Evolutionary conservation across 306 rosid genomes (phyloP), one percentile per base, ranked within the genome.

Genomic region (Cucurbita moschata): DNA sequence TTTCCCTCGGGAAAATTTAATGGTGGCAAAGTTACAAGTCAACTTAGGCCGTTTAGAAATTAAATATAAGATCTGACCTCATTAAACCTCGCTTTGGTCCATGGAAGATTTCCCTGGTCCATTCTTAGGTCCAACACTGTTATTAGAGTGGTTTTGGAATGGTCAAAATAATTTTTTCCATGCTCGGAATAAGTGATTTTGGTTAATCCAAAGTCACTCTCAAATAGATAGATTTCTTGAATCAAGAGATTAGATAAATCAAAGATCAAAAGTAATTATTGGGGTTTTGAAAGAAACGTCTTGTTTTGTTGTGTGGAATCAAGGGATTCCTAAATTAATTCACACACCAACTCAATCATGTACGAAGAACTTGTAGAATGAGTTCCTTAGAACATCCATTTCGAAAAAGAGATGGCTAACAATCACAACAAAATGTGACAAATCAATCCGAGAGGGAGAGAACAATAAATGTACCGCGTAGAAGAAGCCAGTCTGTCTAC

Each of bases 401-500:
- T 5, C 70, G 15, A 63, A 39, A 26, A 16, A n/a, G 23, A 37
- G 11, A 26, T 14, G 6, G 68, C 47, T 61, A 61, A 3, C 47
- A 61, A 8, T 13, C 26, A 58, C 14, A 58, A 14, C 23, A 61
- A 37, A 62, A 30, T 30, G 35, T 62, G 47, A 13, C 0, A 49
- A 50, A 4, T 38, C 11, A 62, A 55, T 37, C 21, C 8, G 16
- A 12, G 76, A 9, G 10, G 63, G 26, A 47, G n/a, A 52, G 10
- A 47, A 14, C 49, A 26, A 58, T 54, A 71, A 0, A 77, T 61
- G 44, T 88, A 94, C 98, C 95, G 89, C 92, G 43, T 94, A 90
- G 86, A 94, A 94, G 84, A 89, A 94, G 23, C 98, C 97, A 4
- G 97, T 89, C 74, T 94, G 87, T 63, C 86, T 81, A 59, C 97